Evolutionary conservation across 352 stramenopile species (phyloP).

Genomic region (Phytophthora megakarya): DNA sequence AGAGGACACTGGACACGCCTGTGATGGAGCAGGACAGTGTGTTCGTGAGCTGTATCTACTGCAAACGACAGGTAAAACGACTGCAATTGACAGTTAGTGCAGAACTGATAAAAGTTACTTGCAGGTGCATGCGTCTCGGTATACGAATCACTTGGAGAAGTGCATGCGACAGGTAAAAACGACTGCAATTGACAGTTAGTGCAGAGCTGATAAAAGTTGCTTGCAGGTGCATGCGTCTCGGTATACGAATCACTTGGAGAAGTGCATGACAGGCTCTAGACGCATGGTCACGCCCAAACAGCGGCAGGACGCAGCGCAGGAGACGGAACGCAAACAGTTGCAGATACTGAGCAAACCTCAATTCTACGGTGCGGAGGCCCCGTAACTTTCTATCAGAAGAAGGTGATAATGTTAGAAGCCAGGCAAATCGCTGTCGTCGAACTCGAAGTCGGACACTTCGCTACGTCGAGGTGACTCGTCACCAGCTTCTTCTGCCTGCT

Average conservation of each 20-base stretch:
- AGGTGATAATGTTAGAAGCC: slow-evolving; percentile 39
- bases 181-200: too few relatives aligned
- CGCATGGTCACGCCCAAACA: slow-evolving; percentile 49
- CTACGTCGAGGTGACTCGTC: slow-evolving; percentile 33
- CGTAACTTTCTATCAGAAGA: slow-evolving; percentile 13
- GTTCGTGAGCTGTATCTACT: slow-evolving; percentile 64
- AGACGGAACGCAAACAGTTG: slow-evolving; percentile 46
- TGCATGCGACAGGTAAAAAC: too few relatives aligned
- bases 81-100: background rate
- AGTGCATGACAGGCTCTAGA: slow-evolving; percentile 66
- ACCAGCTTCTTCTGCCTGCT: slow-evolving; percentile 5
- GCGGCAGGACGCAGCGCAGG: slow-evolving; percentile 38
- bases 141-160: slow-evolving; percentile 77
- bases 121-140: slow-evolving; percentile 70
- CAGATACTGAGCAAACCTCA: slow-evolving; percentile 41
- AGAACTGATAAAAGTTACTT: slow-evolving; percentile 4
- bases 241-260: slow-evolving; percentile 76
- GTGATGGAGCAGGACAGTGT: slow-evolving; percentile 61
- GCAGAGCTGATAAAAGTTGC: too few relatives aligned
- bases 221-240: slow-evolving; percentile 65
- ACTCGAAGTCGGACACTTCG: slow-evolving; percentile 52
- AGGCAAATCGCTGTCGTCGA: slow-evolving; percentile 69
- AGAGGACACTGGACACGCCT: slow-evolving; percentile 33
- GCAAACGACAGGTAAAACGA: slow-evolving; percentile 57
- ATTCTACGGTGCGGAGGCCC: slow-evolving; percentile 21